Base-by-base conservation (phyloP, 164 flowering plant species). In the Tinospora cordifolia region DNA sequence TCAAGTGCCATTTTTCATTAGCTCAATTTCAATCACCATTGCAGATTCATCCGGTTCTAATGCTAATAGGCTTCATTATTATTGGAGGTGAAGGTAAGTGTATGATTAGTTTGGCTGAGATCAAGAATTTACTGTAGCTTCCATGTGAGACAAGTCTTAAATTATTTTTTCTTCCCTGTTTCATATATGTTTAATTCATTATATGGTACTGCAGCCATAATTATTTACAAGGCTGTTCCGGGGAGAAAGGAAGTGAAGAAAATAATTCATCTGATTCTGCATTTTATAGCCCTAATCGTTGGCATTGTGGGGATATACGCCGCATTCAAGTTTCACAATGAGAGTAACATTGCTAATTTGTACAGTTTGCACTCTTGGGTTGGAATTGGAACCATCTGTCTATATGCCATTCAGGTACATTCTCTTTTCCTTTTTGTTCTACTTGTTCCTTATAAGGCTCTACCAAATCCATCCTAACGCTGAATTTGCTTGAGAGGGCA, bases 331-430 rank as follows among this genome's bases (percentile, higher is more conserved):
- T 71, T 64, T 74, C 98, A 94, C 70, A 94, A 92, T 54, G 97
- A 94, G 79, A 89, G 88, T 47, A 73, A 76, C n/a, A 89, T 92
- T 63, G 88, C 79, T 60, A 92, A 94, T 78, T 80, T 92, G 19
- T 94, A 94, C 77, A 94, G 98, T 80, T 80, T 94, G 77, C 99
- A 94, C 69, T 94, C 98, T 14, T 94, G 99, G 99, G 25, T 89
- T 69, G 99, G 98, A 11, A 87, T 94, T 59, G 90, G 83, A 8
- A 74, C 88, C 63, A 90, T 94, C 51, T 62, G 59, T 47, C 85
- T 94, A 51, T 94, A 90, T 63, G 99, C 82, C 44, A 78, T 94
- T 72, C 99, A 92, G 98, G 99, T 94, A 81, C 17, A 19, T 59
- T 54, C 17, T 38, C 3, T 0, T 58, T 24, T 4, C 27, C 27